Evolutionary conservation across 75 land plant species (phyloP).

Genomic region (Chamaecyparis obtusa): DNA sequence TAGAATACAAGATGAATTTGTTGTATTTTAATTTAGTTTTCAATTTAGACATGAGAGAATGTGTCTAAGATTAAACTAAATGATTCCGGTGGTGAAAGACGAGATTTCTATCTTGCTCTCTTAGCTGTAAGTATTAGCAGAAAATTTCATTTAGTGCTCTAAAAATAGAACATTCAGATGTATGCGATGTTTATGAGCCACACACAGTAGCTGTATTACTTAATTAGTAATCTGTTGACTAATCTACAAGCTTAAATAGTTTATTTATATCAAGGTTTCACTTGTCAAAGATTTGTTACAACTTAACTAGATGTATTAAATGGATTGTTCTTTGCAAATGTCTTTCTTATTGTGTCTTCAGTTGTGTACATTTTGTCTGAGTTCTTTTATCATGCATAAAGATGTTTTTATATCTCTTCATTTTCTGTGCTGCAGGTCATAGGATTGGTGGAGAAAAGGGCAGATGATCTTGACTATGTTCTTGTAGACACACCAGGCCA

Average conservation of each 20-base stretch:
- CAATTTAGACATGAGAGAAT: background rate
- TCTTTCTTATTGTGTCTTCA: background rate
- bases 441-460: constrained; percentile 83
- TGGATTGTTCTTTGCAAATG: background rate
- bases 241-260: background rate
- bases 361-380: background rate
- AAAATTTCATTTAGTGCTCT: background rate
- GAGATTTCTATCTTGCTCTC: background rate
- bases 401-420: background rate
- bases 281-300: background rate
- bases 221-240: background rate
- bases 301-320: background rate
- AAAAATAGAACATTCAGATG: background rate
- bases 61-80: background rate
- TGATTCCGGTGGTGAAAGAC: background rate
- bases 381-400: background rate
- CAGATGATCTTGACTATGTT: constrained; percentile 94
- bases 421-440: constrained; percentile 53
- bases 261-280: background rate
- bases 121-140: background rate
- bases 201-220: background rate
- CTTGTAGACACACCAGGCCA: constrained; percentile 99
- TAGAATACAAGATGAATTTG: background rate
- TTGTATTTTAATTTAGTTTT: background rate
- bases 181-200: background rate